These are phyloP conservation scores for Mrakia hoshinonis DNA, from an alignment of 768 basidiomycete species.

Conservation along the genomic window DNA sequence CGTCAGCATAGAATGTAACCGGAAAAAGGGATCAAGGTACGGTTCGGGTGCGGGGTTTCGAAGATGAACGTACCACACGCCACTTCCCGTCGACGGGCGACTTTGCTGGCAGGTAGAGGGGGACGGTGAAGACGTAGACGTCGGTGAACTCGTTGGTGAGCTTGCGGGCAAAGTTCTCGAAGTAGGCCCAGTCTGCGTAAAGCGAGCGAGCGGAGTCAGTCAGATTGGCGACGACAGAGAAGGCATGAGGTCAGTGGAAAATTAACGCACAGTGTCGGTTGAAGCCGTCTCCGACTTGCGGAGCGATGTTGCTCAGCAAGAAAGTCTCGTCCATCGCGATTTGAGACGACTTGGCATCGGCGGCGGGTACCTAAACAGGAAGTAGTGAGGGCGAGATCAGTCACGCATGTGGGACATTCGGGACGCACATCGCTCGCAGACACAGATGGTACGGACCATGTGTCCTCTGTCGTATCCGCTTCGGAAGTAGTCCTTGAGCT, in stretches of 20 bases:
- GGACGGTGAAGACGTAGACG: conserved; percentile 95
- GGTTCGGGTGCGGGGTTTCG: neutral
- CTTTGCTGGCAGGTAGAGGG: conserved; percentile 81
- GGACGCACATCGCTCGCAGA: too few relatives aligned
- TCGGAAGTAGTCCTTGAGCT: conserved; percentile 59
- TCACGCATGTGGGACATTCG: too few relatives aligned
- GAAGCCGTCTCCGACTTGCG: conserved; percentile 95
- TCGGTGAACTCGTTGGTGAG: conserved; percentile 81
- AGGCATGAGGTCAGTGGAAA: neutral
- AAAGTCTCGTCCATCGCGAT: conserved; percentile 96
- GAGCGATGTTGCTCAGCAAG: conserved; percentile 86
- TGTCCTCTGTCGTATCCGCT: conserved; percentile 78
- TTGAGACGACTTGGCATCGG: conserved; percentile 86
- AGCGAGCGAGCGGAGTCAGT: neutral
- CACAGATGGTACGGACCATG: conserved; percentile 58
- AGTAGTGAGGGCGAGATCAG: conserved; percentile 35
- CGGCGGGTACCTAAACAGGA: conserved; percentile 76
- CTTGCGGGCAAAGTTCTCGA: conserved; percentile 89
- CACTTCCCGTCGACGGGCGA: conserved; percentile 79
- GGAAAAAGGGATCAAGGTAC: neutral
- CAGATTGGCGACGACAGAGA: neutral
- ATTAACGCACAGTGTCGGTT: conserved; percentile 79
- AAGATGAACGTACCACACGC: conserved; percentile 63
- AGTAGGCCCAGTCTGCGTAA: conserved; percentile 80
- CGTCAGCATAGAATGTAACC: neutral